Evolutionary conservation across 805 yeast genomes (phyloP), one percentile per base, ranked within the genome.

Genomic region (Candida anglica): DNA sequence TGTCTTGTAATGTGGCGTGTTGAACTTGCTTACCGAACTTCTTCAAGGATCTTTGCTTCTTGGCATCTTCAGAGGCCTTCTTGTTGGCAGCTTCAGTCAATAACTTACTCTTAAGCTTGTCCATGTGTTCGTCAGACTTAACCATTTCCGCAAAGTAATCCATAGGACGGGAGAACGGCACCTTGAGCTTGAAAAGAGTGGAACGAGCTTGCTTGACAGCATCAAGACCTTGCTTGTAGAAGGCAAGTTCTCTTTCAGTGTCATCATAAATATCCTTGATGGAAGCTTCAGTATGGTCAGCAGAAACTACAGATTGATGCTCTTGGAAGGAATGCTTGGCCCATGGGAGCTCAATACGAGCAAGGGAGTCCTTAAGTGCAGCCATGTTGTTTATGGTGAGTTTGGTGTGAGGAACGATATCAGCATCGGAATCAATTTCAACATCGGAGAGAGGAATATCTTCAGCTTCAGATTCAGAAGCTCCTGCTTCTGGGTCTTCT

Each of bases 111-210:
- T 86, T 88, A 54, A 93, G 74, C 63, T 79, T 86, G 53, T 87
- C 96, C 98, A 93, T 93, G 62, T 93, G 99, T 59, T 87, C 96
- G 60, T 93, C 98, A 35, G 89, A 81, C 68, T 93, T 93, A 40
- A 88, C 86, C 98, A 93, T 93, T 64, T 93, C 98, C 14, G 98
- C 99, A 66, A 93, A 93, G 60, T 86, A 93, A 58, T 93, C 98
- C 51, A 77, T 66, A 23, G 99, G 99, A 60, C 98, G 78, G 19
- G 94, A 72, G 58, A 93, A 93, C 40, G 96, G 87, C 20, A 91
- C 79, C 53, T 81, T 81, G 45, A 85, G 72, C 51, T 79, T 79
- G 37, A 79, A 63, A 27, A 85, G 67, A 35, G 75, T 74, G 30
- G 71, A 58, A 52, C 91, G 80, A 17, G 85, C 96, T 46, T 73